These are phyloP conservation scores for Sonneratia alba DNA, from an alignment of 345 rosid species.

Conservation along the genomic window DNA sequence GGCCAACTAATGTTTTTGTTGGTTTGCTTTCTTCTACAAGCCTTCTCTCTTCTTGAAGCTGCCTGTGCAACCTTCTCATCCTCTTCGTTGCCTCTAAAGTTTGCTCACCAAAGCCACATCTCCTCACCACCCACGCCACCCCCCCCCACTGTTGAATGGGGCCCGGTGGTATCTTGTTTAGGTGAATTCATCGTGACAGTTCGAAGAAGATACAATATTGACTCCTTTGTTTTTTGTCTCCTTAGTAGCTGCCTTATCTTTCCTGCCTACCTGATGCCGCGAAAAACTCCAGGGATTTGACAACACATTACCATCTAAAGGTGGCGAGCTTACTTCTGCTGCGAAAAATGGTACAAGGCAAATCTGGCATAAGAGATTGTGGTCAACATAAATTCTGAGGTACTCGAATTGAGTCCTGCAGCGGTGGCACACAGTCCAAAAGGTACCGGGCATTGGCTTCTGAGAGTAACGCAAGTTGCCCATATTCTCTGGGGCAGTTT, in stretches of 20 bases:
- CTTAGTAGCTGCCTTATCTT: slow-evolving; percentile 4
- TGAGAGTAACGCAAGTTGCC: slow-evolving; percentile 6
- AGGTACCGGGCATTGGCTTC: slow-evolving; percentile 21
- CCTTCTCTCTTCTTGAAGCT: too few species aligned
- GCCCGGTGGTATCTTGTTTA: slow-evolving; percentile 6
- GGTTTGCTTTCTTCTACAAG: too few species aligned
- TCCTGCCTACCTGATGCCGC: slow-evolving; percentile 16
- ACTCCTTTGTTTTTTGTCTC: slow-evolving; percentile 1
- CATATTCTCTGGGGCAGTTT: slow-evolving; percentile 3
- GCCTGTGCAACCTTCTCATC: too few species aligned
- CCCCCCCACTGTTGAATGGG: slow-evolving; percentile 6
- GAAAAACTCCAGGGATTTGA: slow-evolving; percentile 19
- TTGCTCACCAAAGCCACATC: too few species aligned
- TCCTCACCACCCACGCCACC: too few species aligned
- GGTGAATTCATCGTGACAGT: slow-evolving; percentile 1
- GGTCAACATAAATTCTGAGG: slow-evolving; percentile 28
- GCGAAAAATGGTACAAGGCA: slow-evolving; percentile 36
- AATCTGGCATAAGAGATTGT: slow-evolving; percentile 33
- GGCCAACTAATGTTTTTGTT: too few species aligned
- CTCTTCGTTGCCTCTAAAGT: too few species aligned
- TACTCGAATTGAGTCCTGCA: slow-evolving; percentile 46
- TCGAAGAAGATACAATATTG: slow-evolving; percentile 4
- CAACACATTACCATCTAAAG: slow-evolving; percentile 14
- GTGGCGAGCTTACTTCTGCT: slow-evolving; percentile 27
- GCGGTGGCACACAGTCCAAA: slow-evolving; percentile 37